Evolutionary conservation across 768 basidiomycete species (phyloP), one percentile per base, ranked within the genome.

Genomic region (Podaxis rugospora): DNA sequence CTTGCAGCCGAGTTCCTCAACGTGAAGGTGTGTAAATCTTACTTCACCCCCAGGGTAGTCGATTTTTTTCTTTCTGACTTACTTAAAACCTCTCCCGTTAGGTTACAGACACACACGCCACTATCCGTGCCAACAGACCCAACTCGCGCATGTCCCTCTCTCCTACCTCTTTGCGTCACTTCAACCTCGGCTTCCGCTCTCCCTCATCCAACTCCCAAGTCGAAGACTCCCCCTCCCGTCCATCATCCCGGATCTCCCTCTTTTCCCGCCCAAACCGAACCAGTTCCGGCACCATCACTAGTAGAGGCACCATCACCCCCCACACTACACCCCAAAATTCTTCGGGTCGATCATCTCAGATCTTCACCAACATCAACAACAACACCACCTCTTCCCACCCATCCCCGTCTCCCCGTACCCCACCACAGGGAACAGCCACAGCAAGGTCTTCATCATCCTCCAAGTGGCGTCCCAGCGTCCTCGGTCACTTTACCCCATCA

Each of bases 381-480:
- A 83, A 87, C 67, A 75, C 68, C 62, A 74, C 81, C 61, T 81
- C 80, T 14, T 71, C 80, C 2, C 87, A 85, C 68, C 67, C 82
- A 55, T 79, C 82, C 42, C 77, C 79, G 16, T 67, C 80, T 36
- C 71, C 73, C 62, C 65, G 54, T 10, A 69, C 69, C 56, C 67
- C 63, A 35, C 66, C 63, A 14, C 59, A 57, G 25, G 58, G 65
- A 2, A 63, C 50, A 63, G 53, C 42, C 59, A 2, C 28, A 32
- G 28, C 42, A 5, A 68, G 60, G 51, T 61, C 67, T 25, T 53
- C 69, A 1, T 51, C 72, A 52, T 67, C 75, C 10, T 76, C 82
- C 53, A 81, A 74, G 71, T 86, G 83, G 83, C 79, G 85, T n/a
- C 86, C 88, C 10, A 84, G 80, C 63, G 81, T 90, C 23, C 71